phyloP scores from a whole-genome alignment of 2,329 filamentous ascomycete genomes.

The Allantophomopsis lycopodina region DNA sequence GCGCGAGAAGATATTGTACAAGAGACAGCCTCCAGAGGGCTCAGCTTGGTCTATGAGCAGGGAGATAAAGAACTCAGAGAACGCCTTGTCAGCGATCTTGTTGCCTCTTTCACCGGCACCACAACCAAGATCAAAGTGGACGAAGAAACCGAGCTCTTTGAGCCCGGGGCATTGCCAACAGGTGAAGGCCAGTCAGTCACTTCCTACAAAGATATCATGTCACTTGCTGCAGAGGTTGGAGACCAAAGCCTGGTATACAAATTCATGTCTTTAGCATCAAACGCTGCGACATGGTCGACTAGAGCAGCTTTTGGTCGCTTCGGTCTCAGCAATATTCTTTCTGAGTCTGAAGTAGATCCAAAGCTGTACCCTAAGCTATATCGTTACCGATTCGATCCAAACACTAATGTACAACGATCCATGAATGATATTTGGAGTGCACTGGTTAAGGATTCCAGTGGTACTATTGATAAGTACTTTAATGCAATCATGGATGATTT shows the following conservation, averaged over 20 bases:
- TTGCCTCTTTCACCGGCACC: slow-evolving; percentile 75
- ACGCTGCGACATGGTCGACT: slow-evolving; percentile 96
- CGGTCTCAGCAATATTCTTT: slow-evolving; percentile 81
- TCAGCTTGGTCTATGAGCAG: slow-evolving; percentile 89
- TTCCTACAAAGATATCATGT: slow-evolving; percentile 96
- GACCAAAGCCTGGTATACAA: slow-evolving; percentile 95
- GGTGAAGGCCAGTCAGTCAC: slow-evolving; percentile 82
- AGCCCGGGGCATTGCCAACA: slow-evolving; percentile 78
- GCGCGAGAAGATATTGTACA: slow-evolving; percentile 91
- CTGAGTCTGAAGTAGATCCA: slow-evolving; percentile 75
- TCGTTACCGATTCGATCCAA: slow-evolving; percentile 90
- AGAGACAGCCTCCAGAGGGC: slow-evolving; percentile 81
- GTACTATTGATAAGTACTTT: slow-evolving; percentile 69
- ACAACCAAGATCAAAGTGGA: slow-evolving; percentile 69
- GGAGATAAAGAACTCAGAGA: slow-evolving; percentile 71
- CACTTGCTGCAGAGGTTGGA: slow-evolving; percentile 86
- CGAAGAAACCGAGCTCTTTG: slow-evolving; percentile 84
- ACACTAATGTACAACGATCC: slow-evolving; percentile 78
- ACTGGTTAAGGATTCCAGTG: slow-evolving; percentile 75
- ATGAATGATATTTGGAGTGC: slow-evolving; percentile 99
- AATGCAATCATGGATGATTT: slow-evolving; percentile 82
- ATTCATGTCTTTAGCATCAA: slow-evolving; percentile 94
- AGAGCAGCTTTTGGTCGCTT: slow-evolving; percentile 91
- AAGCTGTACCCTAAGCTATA: slow-evolving; percentile 94
- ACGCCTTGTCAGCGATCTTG: slow-evolving; percentile 74